Evolutionary conservation across 805 yeast species (phyloP).

Genomic region (Metschnikowia reukaufii): DNA sequence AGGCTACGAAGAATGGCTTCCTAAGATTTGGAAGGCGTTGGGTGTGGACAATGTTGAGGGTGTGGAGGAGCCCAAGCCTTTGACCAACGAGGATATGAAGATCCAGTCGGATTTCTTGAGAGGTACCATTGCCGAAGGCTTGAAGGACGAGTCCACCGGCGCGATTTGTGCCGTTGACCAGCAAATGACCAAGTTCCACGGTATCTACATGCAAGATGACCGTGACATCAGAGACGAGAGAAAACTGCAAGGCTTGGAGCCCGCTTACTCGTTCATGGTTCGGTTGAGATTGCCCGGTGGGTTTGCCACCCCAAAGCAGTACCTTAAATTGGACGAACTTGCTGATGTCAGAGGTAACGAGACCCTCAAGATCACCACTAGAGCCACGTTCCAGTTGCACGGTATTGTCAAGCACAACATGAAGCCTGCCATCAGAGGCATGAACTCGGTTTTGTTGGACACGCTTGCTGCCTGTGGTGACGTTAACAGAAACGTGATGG

Average conservation of each 20-base stretch:
- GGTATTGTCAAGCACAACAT: constrained; percentile 89
- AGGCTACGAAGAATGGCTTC: constrained; percentile 88
- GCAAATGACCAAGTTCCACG: constrained; percentile 95
- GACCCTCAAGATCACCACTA: constrained; percentile 89
- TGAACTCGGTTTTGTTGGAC: constrained; percentile 87
- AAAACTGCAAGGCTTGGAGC: constrained; percentile 89
- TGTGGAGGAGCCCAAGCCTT: constrained; percentile 84
- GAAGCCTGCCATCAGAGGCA: constrained; percentile 88
- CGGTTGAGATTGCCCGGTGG: constrained; percentile 96
- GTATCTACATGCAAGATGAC: constrained; percentile 98
- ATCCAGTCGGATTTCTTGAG: constrained; percentile 81
- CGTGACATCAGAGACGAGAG: constrained; percentile 93
- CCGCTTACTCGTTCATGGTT: constrained; percentile 96
- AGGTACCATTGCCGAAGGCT: constrained; percentile 90
- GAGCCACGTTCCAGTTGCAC: constrained; percentile 96
- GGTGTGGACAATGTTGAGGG: constrained; percentile 83
- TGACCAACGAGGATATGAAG: constrained; percentile 96
- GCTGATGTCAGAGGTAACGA: constrained; percentile 86
- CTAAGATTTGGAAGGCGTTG: constrained; percentile 78
- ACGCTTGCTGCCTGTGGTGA: constrained; percentile 98
- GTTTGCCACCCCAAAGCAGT: constrained; percentile 80
- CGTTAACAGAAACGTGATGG: constrained; percentile 94
- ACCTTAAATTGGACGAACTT: constrained; percentile 81
- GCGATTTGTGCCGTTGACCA: constrained; percentile 89
- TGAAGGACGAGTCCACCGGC: constrained; percentile 80